Evolutionary conservation across 306 rosid species (phyloP), one percentile per base, ranked within the genome.

Genomic region (Cotoneaster glaucophyllus): DNA sequence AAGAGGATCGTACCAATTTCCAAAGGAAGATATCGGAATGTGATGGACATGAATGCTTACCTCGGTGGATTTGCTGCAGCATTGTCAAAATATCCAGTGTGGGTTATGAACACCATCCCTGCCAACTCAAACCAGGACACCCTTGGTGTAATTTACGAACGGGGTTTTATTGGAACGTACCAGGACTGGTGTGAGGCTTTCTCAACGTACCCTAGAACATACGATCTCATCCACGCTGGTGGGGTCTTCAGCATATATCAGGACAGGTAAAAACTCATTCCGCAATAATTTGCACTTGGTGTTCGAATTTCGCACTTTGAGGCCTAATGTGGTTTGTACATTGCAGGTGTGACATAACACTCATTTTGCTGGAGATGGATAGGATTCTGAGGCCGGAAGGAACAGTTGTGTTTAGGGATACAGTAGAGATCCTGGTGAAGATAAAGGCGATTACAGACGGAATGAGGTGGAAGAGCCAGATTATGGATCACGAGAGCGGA

Each of bases 321-420:
- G 59, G 13, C 66, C 77, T 34, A 37, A 65, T 34, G 17, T 62
- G 70, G 43, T 62, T 24, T 73, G 34, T 37, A 12, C 48, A 6
- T 66, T 74, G 80, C 75, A 95, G 98, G 93, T 95, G 99, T 79
- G 89, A 95, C 82, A 81, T 95, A 22, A 86, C 84, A 63, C 6
- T 75, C 39, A 76, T 96, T 79, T 82, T 96, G 74, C 73, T 96
- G 81, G 99, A 96, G 88, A 90, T 90, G 93, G 99, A 96, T 63
- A 96, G 99, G 81, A 92, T 96, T 19, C 76, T 96, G 76, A 87
- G 99, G 86, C 98, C 99, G 3, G 99, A 96, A 89, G 99, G 99
- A 56, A 85, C 97, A 0, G 93, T 87, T 15, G 78, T 96, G 81
- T 86, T 96, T 80, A 88, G 99, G 82, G 99, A 92, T 25, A 69